Evolutionary conservation across 2,329 filamentous ascomycete species (phyloP), one percentile per base, ranked within the genome.

Genomic region (Colletotrichum scovillei): DNA sequence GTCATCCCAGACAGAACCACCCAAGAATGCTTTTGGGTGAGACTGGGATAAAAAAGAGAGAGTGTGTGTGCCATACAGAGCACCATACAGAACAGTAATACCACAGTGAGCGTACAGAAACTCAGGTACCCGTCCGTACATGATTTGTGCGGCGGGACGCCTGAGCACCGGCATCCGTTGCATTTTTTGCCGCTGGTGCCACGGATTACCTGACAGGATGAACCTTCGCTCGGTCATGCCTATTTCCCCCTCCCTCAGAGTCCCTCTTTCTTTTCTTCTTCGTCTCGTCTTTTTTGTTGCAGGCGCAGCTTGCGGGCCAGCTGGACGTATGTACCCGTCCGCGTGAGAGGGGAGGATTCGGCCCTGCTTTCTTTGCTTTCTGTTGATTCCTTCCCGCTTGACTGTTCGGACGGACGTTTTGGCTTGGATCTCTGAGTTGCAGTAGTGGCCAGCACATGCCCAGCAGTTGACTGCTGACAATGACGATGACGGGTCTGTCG

Each of bases 81-180:
- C 38, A 42, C 42, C 19, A 16, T 49, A 49, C 42, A 42, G 12
- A 42, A 49, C 19, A 49, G 16, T 42, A 42, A 16, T 42, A 16
- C 38, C 60, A 53, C 16, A 46, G 24, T 16, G 46, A n/a, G 32
- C 52, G 19, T 59, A 30, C 30, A 55, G 49, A 35, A 64, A 65
- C 22, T 58, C 66, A 64, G 59, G 70, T 69, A 73, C 66, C 66
- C 63, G 24, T 9, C 42, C 6, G 42, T 49, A 49, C 42, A 49
- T 42, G 38, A 42, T 42, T 42, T 35, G 67, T 32, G n/a, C 32
- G 52, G 32, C 63, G 28, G 16, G 64, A 64, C 65, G 42, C 66
- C 65, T 56, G 67, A 67, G 60, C 66, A 73, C 70, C 60, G 35
- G 55, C 67, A 46, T 70, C 70, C 59, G 70, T 65, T 72, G 35